Conservation (phyloP, 108 stramenopile species). For the Poteriospumella lacustris region DNA sequence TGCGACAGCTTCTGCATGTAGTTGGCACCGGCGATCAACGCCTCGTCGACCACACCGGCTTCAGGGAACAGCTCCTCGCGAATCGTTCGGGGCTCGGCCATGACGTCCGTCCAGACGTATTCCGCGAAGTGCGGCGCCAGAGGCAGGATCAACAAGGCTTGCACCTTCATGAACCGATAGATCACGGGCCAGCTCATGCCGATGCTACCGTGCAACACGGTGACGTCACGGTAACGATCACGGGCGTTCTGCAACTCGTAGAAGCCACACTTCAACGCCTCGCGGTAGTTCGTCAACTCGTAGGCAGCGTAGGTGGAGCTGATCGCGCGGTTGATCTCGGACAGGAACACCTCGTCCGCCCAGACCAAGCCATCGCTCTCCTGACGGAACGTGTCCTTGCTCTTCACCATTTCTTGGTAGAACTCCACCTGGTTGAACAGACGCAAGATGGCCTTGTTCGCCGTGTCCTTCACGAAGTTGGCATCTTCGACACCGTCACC, state of each 20-base stretch:
- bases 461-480: slow-evolving; percentile 87
- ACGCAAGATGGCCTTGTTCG: slow-evolving; percentile 77
- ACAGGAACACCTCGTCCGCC: no score
- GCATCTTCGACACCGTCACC: slow-evolving; percentile 95
- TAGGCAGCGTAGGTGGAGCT: slow-evolving; percentile 31
- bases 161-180: slow-evolving; percentile 37
- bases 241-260: slow-evolving; percentile 79
- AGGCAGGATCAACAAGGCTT: slow-evolving; percentile 67
- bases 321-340: no score
- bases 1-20: no score
- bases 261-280: slow-evolving; percentile 83
- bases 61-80: no score
- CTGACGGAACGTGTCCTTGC: no score
- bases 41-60: no score
- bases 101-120: slow-evolving; percentile 63
- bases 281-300: slow-evolving; percentile 54
- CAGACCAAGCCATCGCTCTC: no score
- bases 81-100: no score
- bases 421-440: slow-evolving; percentile 77
- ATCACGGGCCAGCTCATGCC: slow-evolving; percentile 71
- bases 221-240: no score
- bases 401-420: no score
- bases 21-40: no score
- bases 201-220: no score
- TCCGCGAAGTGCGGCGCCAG: slow-evolving; percentile 66